Evolutionary conservation across 495 filamentous ascomycete species (phyloP).

Genomic region (Penicillium pancosmium): DNA sequence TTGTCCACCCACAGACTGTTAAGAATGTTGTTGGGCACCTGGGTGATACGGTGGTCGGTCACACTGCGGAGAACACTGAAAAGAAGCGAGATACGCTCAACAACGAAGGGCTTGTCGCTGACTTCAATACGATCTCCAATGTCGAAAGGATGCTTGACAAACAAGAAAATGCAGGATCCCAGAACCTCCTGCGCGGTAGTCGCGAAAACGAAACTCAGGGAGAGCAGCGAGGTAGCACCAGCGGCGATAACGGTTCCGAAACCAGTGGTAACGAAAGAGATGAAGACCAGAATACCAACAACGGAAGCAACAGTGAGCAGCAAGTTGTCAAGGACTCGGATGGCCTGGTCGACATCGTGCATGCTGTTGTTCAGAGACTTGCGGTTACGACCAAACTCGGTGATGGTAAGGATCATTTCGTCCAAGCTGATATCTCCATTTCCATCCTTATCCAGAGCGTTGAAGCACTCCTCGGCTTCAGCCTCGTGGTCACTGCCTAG

Average conservation of each 20-base stretch:
- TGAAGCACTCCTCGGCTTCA: constrained; percentile 84
- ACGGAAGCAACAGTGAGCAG: constrained; percentile 77
- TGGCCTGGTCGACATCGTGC: constrained; percentile 96
- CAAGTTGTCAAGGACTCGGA: constrained; percentile 84
- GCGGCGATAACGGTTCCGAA: constrained; percentile 89
- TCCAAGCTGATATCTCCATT: constrained; percentile 95
- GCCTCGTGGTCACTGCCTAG: constrained; percentile 69
- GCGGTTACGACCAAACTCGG: constrained; percentile 78
- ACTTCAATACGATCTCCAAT: constrained; percentile 94
- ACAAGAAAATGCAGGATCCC: constrained; percentile 95
- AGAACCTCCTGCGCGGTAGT: constrained; percentile 91
- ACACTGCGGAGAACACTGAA: constrained; percentile 92
- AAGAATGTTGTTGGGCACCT: constrained; percentile 87
- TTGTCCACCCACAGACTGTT: constrained; percentile 95
- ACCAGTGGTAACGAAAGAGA: constrained; percentile 82
- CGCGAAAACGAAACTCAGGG: constrained; percentile 91
- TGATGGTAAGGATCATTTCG: constrained; percentile 89
- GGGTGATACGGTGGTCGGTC: constrained; percentile 78
- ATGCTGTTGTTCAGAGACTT: constrained; percentile 87
- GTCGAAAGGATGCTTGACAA: constrained; percentile 95
- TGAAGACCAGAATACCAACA: constrained; percentile 82
- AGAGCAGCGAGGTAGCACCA: constrained; percentile 92
- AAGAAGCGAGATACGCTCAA: constrained; percentile 92
- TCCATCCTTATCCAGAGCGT: constrained; percentile 75
- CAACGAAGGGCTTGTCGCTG: constrained; percentile 65